phyloP scores from a whole-genome alignment of 164 flowering plant genomes.

The Malania oleifera region DNA sequence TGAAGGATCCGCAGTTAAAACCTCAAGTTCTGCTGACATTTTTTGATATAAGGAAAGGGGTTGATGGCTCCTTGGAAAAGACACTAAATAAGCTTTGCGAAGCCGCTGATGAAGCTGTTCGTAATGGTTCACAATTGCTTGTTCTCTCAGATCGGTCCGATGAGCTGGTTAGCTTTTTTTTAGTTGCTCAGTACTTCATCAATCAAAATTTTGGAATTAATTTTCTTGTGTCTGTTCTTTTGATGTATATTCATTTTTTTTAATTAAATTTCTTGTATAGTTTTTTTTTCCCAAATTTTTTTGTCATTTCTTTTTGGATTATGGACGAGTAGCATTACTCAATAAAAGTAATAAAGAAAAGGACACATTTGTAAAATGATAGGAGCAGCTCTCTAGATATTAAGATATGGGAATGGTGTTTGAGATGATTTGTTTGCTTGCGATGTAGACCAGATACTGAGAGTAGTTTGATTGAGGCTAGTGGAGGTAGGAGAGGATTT shows the following conservation, averaged over 20 bases:
- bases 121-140: slow-evolving; percentile 92
- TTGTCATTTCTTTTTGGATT: too few species aligned
- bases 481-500: too few species aligned
- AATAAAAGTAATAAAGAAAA: too few species aligned
- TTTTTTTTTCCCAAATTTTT: neutral
- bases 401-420: too few species aligned
- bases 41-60: slow-evolving; percentile 89
- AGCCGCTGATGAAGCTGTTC: slow-evolving; percentile 97
- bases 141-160: slow-evolving; percentile 92
- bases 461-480: too few species aligned
- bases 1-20: slow-evolving; percentile 70
- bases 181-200: neutral
- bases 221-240: neutral
- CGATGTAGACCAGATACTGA: too few species aligned
- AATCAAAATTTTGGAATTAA: too few species aligned
- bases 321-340: too few species aligned
- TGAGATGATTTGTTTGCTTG: too few species aligned
- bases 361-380: too few species aligned
- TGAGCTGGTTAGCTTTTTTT: slow-evolving; percentile 50
- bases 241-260: neutral
- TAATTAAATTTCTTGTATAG: too few species aligned
- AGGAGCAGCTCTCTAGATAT: too few species aligned
- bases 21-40: slow-evolving; percentile 72
- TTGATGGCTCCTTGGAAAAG: slow-evolving; percentile 84
- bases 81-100: slow-evolving; percentile 74